phyloP scores from a whole-genome alignment of 495 filamentous ascomycete genomes.

The Daldinia grandis region DNA sequence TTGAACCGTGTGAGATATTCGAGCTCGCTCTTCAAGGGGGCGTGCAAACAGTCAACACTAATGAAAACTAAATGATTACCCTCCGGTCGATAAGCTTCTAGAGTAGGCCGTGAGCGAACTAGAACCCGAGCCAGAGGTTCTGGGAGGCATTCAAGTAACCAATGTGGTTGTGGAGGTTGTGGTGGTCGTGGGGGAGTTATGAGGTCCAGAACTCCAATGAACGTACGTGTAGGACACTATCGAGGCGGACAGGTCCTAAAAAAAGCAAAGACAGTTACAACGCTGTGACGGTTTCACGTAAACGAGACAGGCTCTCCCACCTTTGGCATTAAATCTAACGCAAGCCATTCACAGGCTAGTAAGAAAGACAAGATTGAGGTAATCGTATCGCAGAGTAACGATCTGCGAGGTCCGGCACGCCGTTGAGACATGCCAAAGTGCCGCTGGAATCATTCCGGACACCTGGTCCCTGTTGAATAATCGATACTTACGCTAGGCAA shows the following conservation, averaged over 20 bases:
- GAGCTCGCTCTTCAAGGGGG: neutral
- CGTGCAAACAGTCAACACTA: conserved; percentile 10
- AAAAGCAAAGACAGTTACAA: conserved; percentile 13
- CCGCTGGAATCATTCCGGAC: conserved; percentile 29
- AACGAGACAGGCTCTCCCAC: conserved; percentile 12
- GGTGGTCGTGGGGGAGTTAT: conserved; percentile 23
- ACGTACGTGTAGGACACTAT: neutral
- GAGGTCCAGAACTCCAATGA: conserved; percentile 23
- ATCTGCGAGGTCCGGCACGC: conserved; percentile 22
- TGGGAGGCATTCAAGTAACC: neutral
- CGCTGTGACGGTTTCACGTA: conserved; percentile 28
- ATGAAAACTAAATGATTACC: neutral
- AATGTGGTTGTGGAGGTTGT: neutral
- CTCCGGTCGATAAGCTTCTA: conserved; percentile 3
- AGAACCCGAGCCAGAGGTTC: neutral
- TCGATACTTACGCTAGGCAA: conserved; percentile 18
- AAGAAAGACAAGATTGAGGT: conserved; percentile 3
- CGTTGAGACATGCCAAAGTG: conserved; percentile 32
- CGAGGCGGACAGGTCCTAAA: conserved; percentile 7
- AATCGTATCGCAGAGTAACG: conserved; percentile 8
- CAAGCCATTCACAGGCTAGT: conserved; percentile 7
- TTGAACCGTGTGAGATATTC: conserved; percentile 7
- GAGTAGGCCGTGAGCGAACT: neutral
- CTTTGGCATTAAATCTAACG: conserved; percentile 9
- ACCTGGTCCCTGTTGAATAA: conserved; percentile 26